Percentiles rank a stretch among this genome's conserved stretches.
phyloP scores from a whole-genome alignment of 768 basidiomycete genomes.

The Cubamyces sp. region DNA sequence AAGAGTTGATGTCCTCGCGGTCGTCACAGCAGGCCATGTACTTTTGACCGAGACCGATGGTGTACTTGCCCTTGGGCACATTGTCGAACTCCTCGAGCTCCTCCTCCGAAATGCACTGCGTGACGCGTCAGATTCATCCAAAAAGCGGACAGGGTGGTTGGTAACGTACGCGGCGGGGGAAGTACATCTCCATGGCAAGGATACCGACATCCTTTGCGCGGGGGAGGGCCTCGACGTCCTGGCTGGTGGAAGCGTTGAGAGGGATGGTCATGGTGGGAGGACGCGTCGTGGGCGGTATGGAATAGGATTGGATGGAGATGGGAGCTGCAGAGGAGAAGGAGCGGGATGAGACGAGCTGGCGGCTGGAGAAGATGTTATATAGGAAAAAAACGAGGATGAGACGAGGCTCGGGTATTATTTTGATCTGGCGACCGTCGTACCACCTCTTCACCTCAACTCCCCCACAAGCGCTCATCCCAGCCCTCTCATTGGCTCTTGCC shows the following conservation, averaged over 20 bases:
- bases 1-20: slow-evolving; percentile 98
- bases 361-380: slow-evolving; percentile 24
- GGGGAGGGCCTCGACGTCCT: slow-evolving; percentile 33
- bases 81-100: slow-evolving; percentile 95
- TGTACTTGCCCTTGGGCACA: slow-evolving; percentile 96
- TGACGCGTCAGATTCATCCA: slow-evolving; percentile 7
- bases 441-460: slow-evolving; percentile 23
- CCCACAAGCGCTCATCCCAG: neutral
- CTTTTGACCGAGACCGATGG: slow-evolving; percentile 96
- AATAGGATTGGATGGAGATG: slow-evolving; percentile 11
- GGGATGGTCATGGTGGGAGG: slow-evolving; percentile 34
- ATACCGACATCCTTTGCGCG: slow-evolving; percentile 95
- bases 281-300: slow-evolving; percentile 3
- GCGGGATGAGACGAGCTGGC: slow-evolving; percentile 19
- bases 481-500: slow-evolving; percentile 14
- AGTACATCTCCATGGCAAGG: slow-evolving; percentile 93
- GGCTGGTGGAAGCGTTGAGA: slow-evolving; percentile 28
- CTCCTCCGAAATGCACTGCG: slow-evolving; percentile 91
- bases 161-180: slow-evolving; percentile 65
- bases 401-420: slow-evolving; percentile 33
- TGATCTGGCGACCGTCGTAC: slow-evolving; percentile 32
- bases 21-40: slow-evolving; percentile 99
- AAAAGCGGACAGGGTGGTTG: neutral
- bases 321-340: neutral
- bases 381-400: slow-evolving; percentile 30